Base-by-base conservation (phyloP, 306 rosid genomes). In the Chamaecrista fasciculata region DNA sequence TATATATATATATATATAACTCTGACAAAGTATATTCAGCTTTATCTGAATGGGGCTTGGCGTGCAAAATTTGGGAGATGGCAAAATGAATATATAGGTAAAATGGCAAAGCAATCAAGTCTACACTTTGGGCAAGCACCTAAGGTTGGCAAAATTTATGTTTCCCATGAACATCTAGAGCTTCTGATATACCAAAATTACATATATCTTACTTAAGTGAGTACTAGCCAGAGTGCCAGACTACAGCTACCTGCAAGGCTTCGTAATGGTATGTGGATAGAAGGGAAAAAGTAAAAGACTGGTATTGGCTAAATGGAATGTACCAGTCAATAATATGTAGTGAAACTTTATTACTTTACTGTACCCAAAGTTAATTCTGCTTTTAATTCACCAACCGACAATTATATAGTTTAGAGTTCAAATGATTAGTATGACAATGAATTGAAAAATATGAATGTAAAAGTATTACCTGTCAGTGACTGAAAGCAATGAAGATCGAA, bases 401-500 rank as follows among this genome's bases (percentile, higher is more conserved):
- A 25, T 2, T 21, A 49, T 4, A 37, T 16, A 11, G 14, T n/a
- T 2, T 6, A 34, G 8, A 52, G 24, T 39, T 51, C 11, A 42
- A 52, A 23, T 36, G 36, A 4, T 14, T 37, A 12, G n/a, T 7
- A 49, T 33, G 37, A 24, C 10, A 37, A 62, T 23, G 42, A 65
- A 40, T 49, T 57, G 28, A 44, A 21, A 44, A 57, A 48, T 15
- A 21, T 29, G 3, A 47, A 11, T 19, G 3, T 1, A 53, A 11
- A 10, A n/a, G n/a, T n/a, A n/a, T n/a, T 73, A 90, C 98, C 95
- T 6, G 97, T 88, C 18, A 88, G 85, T 18, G 98, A 83, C 63
- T 90, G 96, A 70, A 88, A 94, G 89, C 98, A 90, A 78, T 94
- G 88, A 71, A 94, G 96, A 84, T 94, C 98, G 70, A 93, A 92